Base-by-base conservation (phyloP, 306 rosid species). In the Castanospermum australe region DNA sequence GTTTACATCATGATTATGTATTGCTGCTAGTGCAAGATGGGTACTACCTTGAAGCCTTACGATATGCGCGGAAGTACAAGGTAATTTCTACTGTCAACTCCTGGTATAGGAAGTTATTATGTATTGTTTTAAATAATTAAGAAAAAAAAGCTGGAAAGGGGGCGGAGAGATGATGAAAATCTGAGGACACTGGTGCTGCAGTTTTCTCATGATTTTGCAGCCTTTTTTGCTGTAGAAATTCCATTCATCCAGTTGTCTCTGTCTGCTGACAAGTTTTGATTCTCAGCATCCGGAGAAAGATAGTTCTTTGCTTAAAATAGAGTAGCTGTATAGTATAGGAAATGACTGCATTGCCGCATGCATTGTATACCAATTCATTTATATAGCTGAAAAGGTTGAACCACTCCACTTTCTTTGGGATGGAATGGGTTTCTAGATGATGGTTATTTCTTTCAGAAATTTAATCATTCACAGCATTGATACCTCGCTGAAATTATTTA, bases 21-120 rank as follows among this genome's bases (percentile, higher is more conserved):
- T 84, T 91, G 69, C 68, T 87, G 61, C 94, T 91, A 13, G 98
- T 90, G 79, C 94, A 95, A 86, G 98, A 93, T 50, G 97, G 99
- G 71, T 90, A 89, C 88, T 91, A 87, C 90, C 90, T 95, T 71
- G 97, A 95, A 89, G 97, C 97, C 55, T 86, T 95, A 79, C 92
- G 97, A 45, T 93, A 91, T 67, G 89, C 91, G 30, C 82, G 92
- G 72, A 95, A 95, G 84, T 83, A 85, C 81, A 91, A 25, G 97
- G 99, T 95, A 88, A 80, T 59, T 80, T 67, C 78, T 42, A 55
- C 72, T 75, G 35, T 75, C 36, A 18, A 30, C 64, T 67, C 71
- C 81, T 79, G 36, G 39, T 59, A 25, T 59, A 56, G 42, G 42
- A 38, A 67, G 30, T 64, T 51, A 64, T 17, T 59, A 7, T 44